Conservation (phyloP, 1,284 basidiomycete genomes). For the Sporisorium exsertum region DNA sequence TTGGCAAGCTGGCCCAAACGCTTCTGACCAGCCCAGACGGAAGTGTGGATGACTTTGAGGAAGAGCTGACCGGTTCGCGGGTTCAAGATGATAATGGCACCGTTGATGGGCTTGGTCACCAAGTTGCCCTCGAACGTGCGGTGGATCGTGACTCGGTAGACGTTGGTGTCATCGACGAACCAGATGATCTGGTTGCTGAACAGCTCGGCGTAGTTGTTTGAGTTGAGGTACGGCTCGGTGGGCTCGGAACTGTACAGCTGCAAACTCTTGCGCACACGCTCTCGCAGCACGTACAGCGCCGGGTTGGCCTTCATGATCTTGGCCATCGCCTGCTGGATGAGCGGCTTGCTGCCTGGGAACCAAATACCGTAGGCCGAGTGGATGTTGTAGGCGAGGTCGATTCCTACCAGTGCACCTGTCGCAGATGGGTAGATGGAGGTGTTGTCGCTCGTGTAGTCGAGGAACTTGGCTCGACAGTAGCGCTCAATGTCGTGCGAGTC, state of each 20-base stretch:
- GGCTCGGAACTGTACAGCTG: constrained; percentile 99
- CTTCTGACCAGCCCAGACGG: constrained; percentile 99
- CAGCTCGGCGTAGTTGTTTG: constrained; percentile 93
- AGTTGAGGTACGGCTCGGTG: constrained; percentile 97
- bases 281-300: constrained; percentile 95
- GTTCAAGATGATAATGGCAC: constrained; percentile 99
- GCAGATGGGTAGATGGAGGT: constrained; percentile 99
- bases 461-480: constrained; percentile 96
- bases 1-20: constrained; percentile 99
- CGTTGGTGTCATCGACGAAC: constrained; percentile 99
- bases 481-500: constrained; percentile 84
- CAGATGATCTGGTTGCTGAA: constrained; percentile 99
- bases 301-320: constrained; percentile 99
- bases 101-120: constrained; percentile 99
- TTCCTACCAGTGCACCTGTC: constrained; percentile 97
- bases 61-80: constrained; percentile 98
- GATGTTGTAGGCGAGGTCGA: constrained; percentile 97
- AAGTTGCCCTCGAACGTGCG: constrained; percentile 99
- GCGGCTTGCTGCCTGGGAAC: constrained; percentile 98
- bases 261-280: constrained; percentile 97
- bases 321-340: constrained; percentile 98
- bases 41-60: constrained; percentile 99
- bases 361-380: constrained; percentile 99
- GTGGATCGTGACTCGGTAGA: constrained; percentile 99
- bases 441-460: constrained; percentile 81